Percentiles rank a stretch among this genome's conserved stretches.
Evolutionary conservation across 75 land plant species (phyloP).

Genomic region (Ceratopteris richardii): DNA sequence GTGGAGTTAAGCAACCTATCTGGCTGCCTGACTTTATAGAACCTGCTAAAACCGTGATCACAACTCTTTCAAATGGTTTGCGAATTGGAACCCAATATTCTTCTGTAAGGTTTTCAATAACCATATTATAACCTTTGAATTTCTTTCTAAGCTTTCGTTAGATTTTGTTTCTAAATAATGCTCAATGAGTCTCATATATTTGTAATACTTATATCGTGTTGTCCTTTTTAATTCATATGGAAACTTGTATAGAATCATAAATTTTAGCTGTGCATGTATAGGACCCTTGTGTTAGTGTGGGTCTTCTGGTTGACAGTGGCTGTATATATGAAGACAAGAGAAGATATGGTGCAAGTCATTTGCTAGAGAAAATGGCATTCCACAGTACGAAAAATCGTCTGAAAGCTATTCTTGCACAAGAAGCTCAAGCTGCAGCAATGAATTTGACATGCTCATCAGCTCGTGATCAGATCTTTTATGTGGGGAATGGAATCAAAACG

Average conservation of each 20-base stretch:
- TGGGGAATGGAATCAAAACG: constrained; percentile 22
- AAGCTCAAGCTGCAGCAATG: constrained; percentile 26
- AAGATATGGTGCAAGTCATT: constrained; percentile 19
- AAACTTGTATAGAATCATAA: too few relatives aligned
- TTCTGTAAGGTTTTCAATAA: constrained; percentile 15
- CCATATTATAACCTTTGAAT: too few relatives aligned
- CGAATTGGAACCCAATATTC: constrained; percentile 31
- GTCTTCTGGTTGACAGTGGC: constrained; percentile 23
- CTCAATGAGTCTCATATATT: too few relatives aligned
- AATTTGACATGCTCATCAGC: constrained; percentile 24
- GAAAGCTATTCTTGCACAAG: constrained; percentile 23
- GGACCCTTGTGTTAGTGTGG: constrained; percentile 21
- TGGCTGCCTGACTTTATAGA: constrained; percentile 19
- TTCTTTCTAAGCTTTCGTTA: too few relatives aligned
- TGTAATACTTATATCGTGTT: too few relatives aligned
- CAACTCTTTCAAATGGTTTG: constrained; percentile 35
- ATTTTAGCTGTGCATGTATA: too few relatives aligned
- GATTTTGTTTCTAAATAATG: too few relatives aligned
- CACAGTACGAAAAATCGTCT: constrained; percentile 25
- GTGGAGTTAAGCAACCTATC: constrained; percentile 18
- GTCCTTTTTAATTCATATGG: too few relatives aligned
- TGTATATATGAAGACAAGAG: constrained; percentile 14
- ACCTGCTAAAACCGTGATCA: constrained; percentile 18
- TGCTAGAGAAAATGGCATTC: constrained; percentile 35
- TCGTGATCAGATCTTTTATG: constrained; percentile 31